Evolutionary conservation across 352 stramenopile species (phyloP), one percentile per base, ranked within the genome.

Genomic region (Pythium utonaiense): DNA sequence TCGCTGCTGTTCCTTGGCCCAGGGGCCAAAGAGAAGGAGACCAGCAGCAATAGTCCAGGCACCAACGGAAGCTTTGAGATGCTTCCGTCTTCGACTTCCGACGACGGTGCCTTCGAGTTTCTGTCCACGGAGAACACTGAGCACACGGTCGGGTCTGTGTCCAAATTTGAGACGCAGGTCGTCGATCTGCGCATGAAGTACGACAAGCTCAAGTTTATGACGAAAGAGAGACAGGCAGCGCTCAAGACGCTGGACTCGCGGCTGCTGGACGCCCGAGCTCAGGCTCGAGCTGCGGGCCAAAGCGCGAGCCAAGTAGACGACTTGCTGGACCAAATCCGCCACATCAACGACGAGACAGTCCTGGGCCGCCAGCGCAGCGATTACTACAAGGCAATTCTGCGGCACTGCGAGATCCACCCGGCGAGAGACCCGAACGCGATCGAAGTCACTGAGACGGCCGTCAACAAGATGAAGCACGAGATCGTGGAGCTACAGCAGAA

Each of bases 391-490:
- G 54, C 82, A 6, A 89, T 93, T 38, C 40, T 93, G 38, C 78
- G 84, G 2, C 80, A 93, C 58, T 93, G 84, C 60, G 84, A 93
- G 51, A 67, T 90, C 30, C 76, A 88, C 53, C 82, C 82, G 21
- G 82, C 82, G n/a, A 75, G 84, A 8, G 81, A 91, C 34, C 71
- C 82, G 1, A 91, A 90, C n/a, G 80, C 73, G 31, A 91, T 93
- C 48, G 84, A 90, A 53, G 78, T 59, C 44, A 77, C 80, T 5
- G 84, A 93, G 69, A 73, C 62, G 13, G 64, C 68, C 22, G 79
- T 91, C 13, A 68, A 75, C 56, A 82, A 79, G 19, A 69, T 89
- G 50, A 83, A 82, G 38, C 77, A 79, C 21, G 83, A 91, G 34
- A 76, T 89, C 33, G 67, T 83, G 6, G 77, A 89, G 41, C 60